Conservation (phyloP, 2,329 filamentous ascomycete species). For the Trichoderma sp. region DNA sequence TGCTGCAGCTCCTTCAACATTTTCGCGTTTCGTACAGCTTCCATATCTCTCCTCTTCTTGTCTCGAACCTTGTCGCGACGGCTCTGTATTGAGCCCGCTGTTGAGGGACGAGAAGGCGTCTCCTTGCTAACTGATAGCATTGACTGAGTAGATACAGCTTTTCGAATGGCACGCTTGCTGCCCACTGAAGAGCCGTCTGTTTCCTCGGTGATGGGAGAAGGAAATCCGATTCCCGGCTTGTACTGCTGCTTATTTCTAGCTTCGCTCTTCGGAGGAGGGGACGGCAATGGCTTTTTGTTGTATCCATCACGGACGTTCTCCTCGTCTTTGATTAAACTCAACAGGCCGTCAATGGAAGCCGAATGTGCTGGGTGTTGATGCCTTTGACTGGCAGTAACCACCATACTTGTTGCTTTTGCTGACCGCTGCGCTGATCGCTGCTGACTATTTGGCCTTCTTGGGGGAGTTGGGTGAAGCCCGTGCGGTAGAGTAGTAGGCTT, state of each 20-base stretch:
- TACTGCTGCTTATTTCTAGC: neutral
- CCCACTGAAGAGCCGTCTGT: neutral
- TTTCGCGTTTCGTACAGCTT: conserved; percentile 38
- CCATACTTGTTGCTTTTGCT: conserved; percentile 35
- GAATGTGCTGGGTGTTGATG: conserved; percentile 27
- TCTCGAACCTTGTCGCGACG: conserved; percentile 47
- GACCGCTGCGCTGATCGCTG: conserved; percentile 1
- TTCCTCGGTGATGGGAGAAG: conserved; percentile 25
- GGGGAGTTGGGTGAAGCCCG: conserved; percentile 2
- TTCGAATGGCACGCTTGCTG: conserved; percentile 1
- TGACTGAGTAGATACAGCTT: conserved; percentile 32
- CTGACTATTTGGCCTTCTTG: neutral
- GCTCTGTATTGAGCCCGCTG: conserved; percentile 36
- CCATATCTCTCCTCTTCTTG: conserved; percentile 47
- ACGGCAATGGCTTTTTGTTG: conserved; percentile 19
- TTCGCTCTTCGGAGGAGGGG: neutral
- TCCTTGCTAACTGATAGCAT: conserved; percentile 27
- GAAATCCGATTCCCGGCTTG: neutral
- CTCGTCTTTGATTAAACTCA: conserved; percentile 28
- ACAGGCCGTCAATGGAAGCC: conserved; percentile 34
- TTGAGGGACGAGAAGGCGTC: conserved; percentile 30
- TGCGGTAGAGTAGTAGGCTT: conserved; percentile 33
- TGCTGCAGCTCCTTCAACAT: conserved; percentile 28
- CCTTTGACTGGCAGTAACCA: conserved; percentile 27
- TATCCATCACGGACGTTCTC: conserved; percentile 13